Percentiles rank a stretch among this genome's conserved stretches.
phyloP scores from a whole-genome alignment of 306 rosid genomes.

The Nissolia schottii region DNA sequence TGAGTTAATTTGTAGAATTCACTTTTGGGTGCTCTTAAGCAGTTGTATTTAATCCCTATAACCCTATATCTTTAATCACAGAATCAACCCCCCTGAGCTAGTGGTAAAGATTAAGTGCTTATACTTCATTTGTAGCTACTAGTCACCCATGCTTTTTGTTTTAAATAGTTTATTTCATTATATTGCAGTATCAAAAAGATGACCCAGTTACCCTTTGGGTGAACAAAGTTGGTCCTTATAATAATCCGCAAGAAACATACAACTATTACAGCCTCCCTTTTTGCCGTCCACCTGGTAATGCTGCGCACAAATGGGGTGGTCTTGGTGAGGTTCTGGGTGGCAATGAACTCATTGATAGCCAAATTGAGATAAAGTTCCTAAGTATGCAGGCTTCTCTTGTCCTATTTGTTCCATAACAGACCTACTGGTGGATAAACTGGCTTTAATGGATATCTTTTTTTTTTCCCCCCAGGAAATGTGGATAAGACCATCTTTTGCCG shows the following conservation, averaged over 20 bases:
- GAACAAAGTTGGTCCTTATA: constrained; percentile 97
- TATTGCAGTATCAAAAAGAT: constrained; percentile 66
- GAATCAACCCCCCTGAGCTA: not conserved
- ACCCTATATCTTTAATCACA: not conserved
- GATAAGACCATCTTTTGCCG: constrained; percentile 64
- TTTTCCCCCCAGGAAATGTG: constrained; percentile 60
- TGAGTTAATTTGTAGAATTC: not conserved
- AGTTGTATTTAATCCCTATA: not conserved
- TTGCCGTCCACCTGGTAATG: constrained; percentile 56
- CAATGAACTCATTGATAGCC: constrained; percentile 93
- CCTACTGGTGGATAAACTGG: constrained; percentile 4
- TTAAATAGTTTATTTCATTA: not conserved
- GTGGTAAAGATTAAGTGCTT: not conserved
- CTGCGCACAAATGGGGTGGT: constrained; percentile 99
- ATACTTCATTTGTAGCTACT: constrained; percentile 1
- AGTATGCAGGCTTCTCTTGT: constrained; percentile 40
- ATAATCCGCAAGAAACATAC: constrained; percentile 98
- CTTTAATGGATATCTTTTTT: not conserved
- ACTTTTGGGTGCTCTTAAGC: not conserved
- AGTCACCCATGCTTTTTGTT: not conserved
- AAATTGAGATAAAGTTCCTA: constrained; percentile 65
- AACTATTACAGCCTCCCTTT: constrained; percentile 93
- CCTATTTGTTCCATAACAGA: constrained; percentile 16
- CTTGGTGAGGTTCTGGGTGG: constrained; percentile 99
- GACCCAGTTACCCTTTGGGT: constrained; percentile 89